These are phyloP conservation scores for Ophiostoma angusticollis DNA, from an alignment of 2,329 filamentous ascomycete species.

Conservation along the genomic window DNA sequence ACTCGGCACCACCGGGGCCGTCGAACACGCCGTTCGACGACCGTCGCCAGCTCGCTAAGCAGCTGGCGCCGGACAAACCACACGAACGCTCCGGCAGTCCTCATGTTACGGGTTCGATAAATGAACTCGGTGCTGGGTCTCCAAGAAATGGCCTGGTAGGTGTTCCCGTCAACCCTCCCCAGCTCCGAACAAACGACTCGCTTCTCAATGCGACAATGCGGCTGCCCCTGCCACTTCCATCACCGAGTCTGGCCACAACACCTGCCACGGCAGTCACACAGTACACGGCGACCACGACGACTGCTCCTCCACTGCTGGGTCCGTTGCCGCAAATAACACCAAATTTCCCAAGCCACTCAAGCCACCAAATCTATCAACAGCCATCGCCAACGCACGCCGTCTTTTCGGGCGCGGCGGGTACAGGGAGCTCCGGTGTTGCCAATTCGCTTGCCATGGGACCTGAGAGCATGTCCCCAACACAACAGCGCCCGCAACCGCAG, in stretches of 20 bases:
- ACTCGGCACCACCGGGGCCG: constrained; percentile 11
- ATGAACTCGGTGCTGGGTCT: too few species aligned
- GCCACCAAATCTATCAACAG: background rate
- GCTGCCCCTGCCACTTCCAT: constrained; percentile 10
- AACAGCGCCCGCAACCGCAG: background rate
- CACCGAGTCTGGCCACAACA: constrained; percentile 4
- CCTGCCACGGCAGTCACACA: background rate
- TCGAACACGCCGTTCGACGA: constrained; percentile 12
- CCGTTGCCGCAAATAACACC: constrained; percentile 1
- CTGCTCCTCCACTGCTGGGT: background rate
- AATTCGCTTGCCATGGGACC: background rate
- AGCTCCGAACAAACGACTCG: constrained; percentile 8
- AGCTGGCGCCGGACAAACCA: constrained; percentile 4
- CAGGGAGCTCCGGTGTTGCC: background rate
- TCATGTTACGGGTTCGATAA: constrained; percentile 2
- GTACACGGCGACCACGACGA: background rate
- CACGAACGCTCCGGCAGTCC: constrained; percentile 9
- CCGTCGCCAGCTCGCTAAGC: constrained; percentile 8
- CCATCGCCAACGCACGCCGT: background rate
- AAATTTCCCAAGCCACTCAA: background rate
- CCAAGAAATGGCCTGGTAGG: background rate
- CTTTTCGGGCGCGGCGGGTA: background rate
- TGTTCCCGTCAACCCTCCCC: constrained; percentile 9
- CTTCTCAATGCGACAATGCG: constrained; percentile 7
- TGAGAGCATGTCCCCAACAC: background rate